Conservation (phyloP, 345 rosid genomes). For the Limnanthes douglasii region DNA sequence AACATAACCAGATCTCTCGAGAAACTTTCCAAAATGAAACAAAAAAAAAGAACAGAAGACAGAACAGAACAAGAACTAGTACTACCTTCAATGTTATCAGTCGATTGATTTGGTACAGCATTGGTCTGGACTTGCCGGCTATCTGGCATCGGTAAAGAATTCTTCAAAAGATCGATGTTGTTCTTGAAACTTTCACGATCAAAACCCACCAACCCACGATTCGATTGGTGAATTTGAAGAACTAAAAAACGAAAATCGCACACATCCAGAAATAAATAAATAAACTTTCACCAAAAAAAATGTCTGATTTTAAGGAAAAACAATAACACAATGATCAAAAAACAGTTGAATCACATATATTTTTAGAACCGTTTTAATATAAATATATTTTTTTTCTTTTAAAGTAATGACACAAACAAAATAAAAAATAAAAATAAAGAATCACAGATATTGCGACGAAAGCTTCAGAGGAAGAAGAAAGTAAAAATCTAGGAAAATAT, state of each 20-base stretch:
- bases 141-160: conserved; percentile 58
- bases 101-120: conserved; percentile 41
- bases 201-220: conserved; percentile 12
- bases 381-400: not conserved
- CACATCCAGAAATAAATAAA: conserved; percentile 1
- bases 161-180: too few relatives aligned
- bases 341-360: conserved; percentile 1
- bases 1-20: conserved; percentile 12
- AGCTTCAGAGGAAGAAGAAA: conserved; percentile 11
- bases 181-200: conserved; percentile 10
- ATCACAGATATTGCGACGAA: conserved; percentile 9
- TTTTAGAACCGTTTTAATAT: not conserved
- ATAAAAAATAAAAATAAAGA: conserved; percentile 11
- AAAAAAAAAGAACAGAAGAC: not conserved
- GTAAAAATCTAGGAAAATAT: conserved; percentile 21
- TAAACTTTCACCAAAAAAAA: conserved; percentile 2
- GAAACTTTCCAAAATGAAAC: not conserved
- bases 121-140: conserved; percentile 42
- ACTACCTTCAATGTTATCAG: conserved; percentile 52
- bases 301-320: conserved; percentile 10
- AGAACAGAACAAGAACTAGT: not conserved
- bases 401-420: conserved; percentile 1
- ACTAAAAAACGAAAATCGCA: conserved; percentile 6
- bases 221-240: not conserved
- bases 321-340: conserved; percentile 19